Evolutionary conservation across 768 basidiomycete genomes (phyloP), one percentile per base, ranked within the genome.

Genomic region (Mycena filopes): DNA sequence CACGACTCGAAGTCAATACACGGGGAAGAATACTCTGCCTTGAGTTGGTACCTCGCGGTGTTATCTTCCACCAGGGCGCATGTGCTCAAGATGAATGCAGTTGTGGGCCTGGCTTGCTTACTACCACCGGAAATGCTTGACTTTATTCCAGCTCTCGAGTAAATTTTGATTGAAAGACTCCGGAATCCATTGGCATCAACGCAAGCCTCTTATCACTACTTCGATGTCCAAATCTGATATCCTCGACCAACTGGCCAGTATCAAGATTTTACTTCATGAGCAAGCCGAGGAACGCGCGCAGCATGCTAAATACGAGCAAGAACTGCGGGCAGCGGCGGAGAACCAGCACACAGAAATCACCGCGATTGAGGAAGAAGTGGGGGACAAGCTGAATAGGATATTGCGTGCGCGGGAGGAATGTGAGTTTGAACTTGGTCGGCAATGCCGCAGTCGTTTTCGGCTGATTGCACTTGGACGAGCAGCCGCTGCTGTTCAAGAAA

Each of bases 201-300:
- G 63, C 61, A 61, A 59, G 57, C 61, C 56, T 58, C 38, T 18
- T 38, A 21, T 31, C 55, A 26, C 28, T 58, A 13, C 59, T 23
- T 7, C 26, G 55, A 63, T 63, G 62, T 49, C 59, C 21, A 36
- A 15, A 2, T 36, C 36, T 36, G 60, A 55, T 21, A 55, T 48
- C 31, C 33, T 60, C 18, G 63, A 64, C 25, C 67, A 64, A 26
- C 48, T 68, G 31, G 51, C 47, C 8, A 42, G 33, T 1, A 58
- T 68, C 4, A 60, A 65, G 36, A n/a, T 40, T 3, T 49, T 64
- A 7, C 67, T 68, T 12, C 63, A 57, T 12, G 66, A 68, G 40
- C 51, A 60, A 49, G 28, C 54, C 38, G 51, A 55, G 42, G 56
- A 60, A 25, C 46, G 58, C 28, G 49, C 53, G 20, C 62, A 64